Evolutionary conservation across 176 grass and related monocot genomes (phyloP).

Genomic region (Sorghum bicolor): DNA sequence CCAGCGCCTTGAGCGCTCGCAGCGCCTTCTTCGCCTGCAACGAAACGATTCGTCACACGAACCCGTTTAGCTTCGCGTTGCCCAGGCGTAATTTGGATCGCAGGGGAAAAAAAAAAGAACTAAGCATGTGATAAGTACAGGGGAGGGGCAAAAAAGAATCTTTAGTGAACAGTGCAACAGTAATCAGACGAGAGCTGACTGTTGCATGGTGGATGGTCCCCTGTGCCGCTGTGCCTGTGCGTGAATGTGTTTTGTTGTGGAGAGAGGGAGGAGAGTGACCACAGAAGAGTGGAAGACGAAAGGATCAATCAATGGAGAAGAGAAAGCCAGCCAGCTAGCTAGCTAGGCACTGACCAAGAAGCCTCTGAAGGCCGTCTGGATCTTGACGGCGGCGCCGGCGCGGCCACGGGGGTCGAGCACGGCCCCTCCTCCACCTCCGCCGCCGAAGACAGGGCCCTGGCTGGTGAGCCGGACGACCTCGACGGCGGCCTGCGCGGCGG

Average conservation of each 20-base stretch:
- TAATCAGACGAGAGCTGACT: neutral
- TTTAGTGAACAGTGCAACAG: neutral
- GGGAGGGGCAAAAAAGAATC: neutral
- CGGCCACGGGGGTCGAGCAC: neutral
- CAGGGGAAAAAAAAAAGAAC: too few species aligned
- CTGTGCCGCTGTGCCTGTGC: too few species aligned
- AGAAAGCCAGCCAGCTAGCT: neutral
- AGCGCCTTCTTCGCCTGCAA: slow-evolving; percentile 83
- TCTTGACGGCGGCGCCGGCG: slow-evolving; percentile 59
- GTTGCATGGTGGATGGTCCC: neutral
- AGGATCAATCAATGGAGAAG: neutral
- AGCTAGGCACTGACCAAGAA: slow-evolving; percentile 47
- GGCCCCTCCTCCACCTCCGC: neutral
- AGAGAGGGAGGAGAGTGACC: neutral
- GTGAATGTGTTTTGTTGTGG: neutral
- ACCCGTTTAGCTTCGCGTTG: neutral
- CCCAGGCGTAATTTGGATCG: neutral
- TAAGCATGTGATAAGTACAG: neutral
- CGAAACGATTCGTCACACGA: neutral
- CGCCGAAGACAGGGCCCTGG: slow-evolving; percentile 32
- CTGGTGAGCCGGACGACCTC: slow-evolving; percentile 84
- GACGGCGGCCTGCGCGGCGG: slow-evolving; percentile 74
- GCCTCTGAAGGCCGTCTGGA: slow-evolving; percentile 84
- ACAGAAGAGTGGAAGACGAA: neutral
- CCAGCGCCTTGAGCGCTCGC: slow-evolving; percentile 81